Base-by-base conservation (phyloP, 345 rosid species). In the Combretum micranthum region DNA sequence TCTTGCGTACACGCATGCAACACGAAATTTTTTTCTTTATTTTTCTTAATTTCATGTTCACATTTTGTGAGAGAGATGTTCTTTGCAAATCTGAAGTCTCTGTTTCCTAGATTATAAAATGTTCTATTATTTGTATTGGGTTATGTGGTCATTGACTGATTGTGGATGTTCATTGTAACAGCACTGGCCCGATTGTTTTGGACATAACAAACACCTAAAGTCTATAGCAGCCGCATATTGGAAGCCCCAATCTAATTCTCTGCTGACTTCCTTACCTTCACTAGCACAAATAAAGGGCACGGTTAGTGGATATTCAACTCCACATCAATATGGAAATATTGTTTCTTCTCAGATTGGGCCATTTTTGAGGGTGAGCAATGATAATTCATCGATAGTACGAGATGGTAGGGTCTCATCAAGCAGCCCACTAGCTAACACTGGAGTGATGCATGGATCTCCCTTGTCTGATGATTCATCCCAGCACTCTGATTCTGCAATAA, bases 361-460 rank as follows among this genome's bases (percentile, higher is more conserved):
- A 60, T 55, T 89, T 67, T 76, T 81, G 20, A 81, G 95, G 78
- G 86, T 80, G 52, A 86, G 86, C 68, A 79, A 64, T 79, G 99
- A 93, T 49, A 86, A 62, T 72, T 49, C 74, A 69, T 70, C 83
- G 7, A 62, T 74, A 26, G 73, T 67, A 72, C 83, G 88, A 58
- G 97, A 85, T 64, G 78, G 88, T 54, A 85, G 88, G 78, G 80
- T 78, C 63, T 87, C 83, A 57, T 64, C 84, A 20, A 85, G 99
- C 75, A 85, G 95, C 71, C 99, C 97, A 50, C 90, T 85, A 67
- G 71, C 83, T 37, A 69, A 86, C 52, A 71, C 90, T 66, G 88
- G 96, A 68, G 76, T 90, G 56, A 85, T 94, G 97, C 95, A 83
- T 64, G 97, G 95, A 58, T 94, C 97, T 54, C 99, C 99, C 20